These are phyloP conservation scores for Aspergillus floridensis DNA, from an alignment of 2,329 filamentous ascomycete genomes.

Conservation along the genomic window DNA sequence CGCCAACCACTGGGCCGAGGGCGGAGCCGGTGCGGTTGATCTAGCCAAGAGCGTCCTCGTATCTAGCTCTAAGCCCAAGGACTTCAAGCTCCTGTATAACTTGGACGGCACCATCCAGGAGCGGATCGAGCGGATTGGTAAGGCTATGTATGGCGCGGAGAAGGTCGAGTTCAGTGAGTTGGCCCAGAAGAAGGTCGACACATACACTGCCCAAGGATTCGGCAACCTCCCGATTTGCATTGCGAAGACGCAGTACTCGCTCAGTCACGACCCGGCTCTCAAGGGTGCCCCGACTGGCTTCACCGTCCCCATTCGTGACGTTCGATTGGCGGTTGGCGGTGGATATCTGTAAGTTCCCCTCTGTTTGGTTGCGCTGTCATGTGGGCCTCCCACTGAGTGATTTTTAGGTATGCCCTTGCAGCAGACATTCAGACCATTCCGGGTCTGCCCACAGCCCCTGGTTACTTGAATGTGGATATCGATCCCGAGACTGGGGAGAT, in stretches of 20 bases:
- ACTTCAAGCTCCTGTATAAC: conserved; percentile 84
- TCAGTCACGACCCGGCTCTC: conserved; percentile 86
- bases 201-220: conserved; percentile 88
- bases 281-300: conserved; percentile 96
- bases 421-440: conserved; percentile 99
- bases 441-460: conserved; percentile 88
- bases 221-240: conserved; percentile 92
- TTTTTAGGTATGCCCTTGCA: conserved; percentile 75
- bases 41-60: conserved; percentile 83
- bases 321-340: conserved; percentile 88
- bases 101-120: conserved; percentile 77
- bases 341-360: conserved; percentile 71
- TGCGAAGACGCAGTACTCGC: conserved; percentile 96
- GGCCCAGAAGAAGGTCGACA: conserved; percentile 94
- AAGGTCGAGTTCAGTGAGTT: conserved; percentile 90
- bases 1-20: conserved; percentile 95
- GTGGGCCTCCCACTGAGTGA: conserved; percentile 34
- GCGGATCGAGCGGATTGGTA: conserved; percentile 85
- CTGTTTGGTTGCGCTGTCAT: not conserved
- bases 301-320: conserved; percentile 89
- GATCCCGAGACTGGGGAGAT: conserved; percentile 81
- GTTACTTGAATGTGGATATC: conserved; percentile 89
- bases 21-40: conserved; percentile 84
- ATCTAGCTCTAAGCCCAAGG: conserved; percentile 76
- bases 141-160: conserved; percentile 90